Conservation (phyloP, 495 filamentous ascomycete species). For the Pseudomonodictys pantanalensis region DNA sequence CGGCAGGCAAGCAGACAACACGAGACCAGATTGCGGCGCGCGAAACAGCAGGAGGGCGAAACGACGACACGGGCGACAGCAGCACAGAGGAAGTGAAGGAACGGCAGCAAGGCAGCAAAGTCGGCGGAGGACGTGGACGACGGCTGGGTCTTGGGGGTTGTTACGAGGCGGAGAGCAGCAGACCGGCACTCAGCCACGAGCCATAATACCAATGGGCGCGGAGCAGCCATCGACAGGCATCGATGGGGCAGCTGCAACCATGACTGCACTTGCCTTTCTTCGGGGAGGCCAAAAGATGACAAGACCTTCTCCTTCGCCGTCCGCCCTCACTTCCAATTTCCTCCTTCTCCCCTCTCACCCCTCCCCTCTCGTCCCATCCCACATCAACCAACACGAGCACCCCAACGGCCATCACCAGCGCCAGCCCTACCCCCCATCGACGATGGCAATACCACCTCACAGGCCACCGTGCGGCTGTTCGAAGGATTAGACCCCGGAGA, state of each 20-base stretch:
- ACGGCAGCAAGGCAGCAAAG: not conserved
- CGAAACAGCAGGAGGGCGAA: not conserved
- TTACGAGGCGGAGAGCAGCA: not conserved
- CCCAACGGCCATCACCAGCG: no score
- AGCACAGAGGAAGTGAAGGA: not conserved
- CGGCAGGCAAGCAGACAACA: not conserved
- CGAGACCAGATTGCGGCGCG: not conserved
- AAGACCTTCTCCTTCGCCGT: not conserved
- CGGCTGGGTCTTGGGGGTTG: not conserved
- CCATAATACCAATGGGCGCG: no score
- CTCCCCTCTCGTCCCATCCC: no score
- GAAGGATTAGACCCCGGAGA: not conserved
- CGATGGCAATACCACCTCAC: no score
- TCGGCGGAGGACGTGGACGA: not conserved
- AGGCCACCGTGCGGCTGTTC: no score
- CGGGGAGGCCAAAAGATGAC: not conserved
- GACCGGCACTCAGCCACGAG: constrained; percentile 6
- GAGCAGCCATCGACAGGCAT: no score
- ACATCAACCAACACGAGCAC: no score
- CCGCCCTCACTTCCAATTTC: not conserved
- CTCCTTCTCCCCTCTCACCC: no score
- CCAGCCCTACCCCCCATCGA: no score
- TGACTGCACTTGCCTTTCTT: not conserved
- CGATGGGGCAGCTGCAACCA: constrained; percentile 16
- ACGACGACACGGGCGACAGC: not conserved